phyloP scores from a whole-genome alignment of 2,329 filamentous ascomycete genomes.

The Pyricularia sp. region DNA sequence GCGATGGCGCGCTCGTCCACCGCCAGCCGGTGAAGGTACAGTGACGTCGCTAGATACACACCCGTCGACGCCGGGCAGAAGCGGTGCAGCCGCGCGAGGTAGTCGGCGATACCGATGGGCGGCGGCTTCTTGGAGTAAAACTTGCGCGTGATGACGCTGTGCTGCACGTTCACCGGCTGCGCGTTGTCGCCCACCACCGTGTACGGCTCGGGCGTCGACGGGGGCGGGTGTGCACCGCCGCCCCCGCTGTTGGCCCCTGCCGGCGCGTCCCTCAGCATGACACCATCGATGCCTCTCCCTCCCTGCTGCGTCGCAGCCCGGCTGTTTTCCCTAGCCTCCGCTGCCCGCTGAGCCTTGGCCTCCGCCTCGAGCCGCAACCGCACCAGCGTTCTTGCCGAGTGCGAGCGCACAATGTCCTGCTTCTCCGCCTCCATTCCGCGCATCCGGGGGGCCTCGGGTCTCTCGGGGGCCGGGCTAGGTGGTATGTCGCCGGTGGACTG shows the following conservation, averaged over 20 bases:
- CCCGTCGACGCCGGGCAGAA: conserved; percentile 92
- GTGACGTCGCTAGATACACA: conserved; percentile 81
- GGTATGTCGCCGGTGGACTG: conserved; percentile 69
- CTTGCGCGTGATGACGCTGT: conserved; percentile 78
- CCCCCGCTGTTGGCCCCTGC: conserved; percentile 1
- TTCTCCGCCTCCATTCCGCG: conserved; percentile 54
- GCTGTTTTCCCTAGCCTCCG: background rate
- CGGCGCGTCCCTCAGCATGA: conserved; percentile 29
- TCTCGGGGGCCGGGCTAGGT: conserved; percentile 63
- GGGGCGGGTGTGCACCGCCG: conserved; percentile 16
- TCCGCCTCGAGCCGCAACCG: conserved; percentile 32
- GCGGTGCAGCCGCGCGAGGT: conserved; percentile 75
- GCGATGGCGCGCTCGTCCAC: conserved; percentile 69
- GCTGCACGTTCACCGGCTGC: conserved; percentile 67
- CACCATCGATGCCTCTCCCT: conserved; percentile 35
- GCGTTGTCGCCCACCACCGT: conserved; percentile 59
- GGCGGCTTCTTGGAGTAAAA: conserved; percentile 89
- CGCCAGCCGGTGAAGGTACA: conserved; percentile 78
- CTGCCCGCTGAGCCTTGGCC: conserved; percentile 7
- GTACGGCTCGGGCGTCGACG: conserved; percentile 36
- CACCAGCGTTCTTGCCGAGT: conserved; percentile 44
- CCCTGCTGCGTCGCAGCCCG: conserved; percentile 6
- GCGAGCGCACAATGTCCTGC: conserved; percentile 46
- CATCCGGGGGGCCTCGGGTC: conserved; percentile 51
- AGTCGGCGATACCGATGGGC: conserved; percentile 73